Percentiles rank a stretch among this genome's conserved stretches.
phyloP scores from a whole-genome alignment of 805 yeast genomes.

The Tetrapisispora taiwanensis region DNA sequence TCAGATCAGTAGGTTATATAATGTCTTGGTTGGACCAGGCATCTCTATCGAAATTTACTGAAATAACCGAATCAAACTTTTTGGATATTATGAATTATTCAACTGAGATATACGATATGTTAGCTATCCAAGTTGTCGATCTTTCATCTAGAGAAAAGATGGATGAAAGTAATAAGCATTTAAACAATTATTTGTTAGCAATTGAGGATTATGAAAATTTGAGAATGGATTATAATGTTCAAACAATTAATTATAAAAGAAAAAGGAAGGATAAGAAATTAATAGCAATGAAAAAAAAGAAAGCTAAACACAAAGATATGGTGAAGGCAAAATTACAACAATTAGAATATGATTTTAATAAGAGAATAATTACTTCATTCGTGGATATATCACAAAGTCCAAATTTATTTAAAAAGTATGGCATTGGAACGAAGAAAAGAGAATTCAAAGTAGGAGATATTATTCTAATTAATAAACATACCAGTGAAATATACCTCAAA shows the following conservation, averaged over 20 bases:
- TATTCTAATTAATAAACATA: constrained; percentile 37
- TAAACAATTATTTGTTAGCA: constrained; percentile 20
- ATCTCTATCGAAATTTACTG: constrained; percentile 43
- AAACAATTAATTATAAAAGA: constrained; percentile 31
- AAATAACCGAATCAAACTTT: constrained; percentile 35
- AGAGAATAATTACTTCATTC: constrained; percentile 37
- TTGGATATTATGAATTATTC: constrained; percentile 9
- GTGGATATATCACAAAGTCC: constrained; percentile 38
- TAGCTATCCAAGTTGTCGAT: constrained; percentile 18
- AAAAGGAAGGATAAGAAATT: constrained; percentile 36
- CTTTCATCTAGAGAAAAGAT: constrained; percentile 13
- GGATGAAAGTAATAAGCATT: constrained; percentile 17
- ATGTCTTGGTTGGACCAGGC: constrained; percentile 40
- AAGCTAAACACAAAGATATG: constrained; percentile 36
- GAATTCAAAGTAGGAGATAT: constrained; percentile 43
- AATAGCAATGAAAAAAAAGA: constrained; percentile 33
- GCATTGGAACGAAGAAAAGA: constrained; percentile 15
- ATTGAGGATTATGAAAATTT: constrained; percentile 41
- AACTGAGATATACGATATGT: constrained; percentile 11
- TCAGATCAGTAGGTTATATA: constrained; percentile 40
- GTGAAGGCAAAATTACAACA: constrained; percentile 40
- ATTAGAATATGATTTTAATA: constrained; percentile 37
- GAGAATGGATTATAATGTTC: constrained; percentile 34
- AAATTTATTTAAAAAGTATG: constrained; percentile 20
- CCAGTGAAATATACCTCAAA: constrained; percentile 26